Percentiles rank a stretch among this genome's conserved stretches.
Evolutionary conservation across 441 rosid genomes (phyloP).

Genomic region (Eruca vesicaria): DNA sequence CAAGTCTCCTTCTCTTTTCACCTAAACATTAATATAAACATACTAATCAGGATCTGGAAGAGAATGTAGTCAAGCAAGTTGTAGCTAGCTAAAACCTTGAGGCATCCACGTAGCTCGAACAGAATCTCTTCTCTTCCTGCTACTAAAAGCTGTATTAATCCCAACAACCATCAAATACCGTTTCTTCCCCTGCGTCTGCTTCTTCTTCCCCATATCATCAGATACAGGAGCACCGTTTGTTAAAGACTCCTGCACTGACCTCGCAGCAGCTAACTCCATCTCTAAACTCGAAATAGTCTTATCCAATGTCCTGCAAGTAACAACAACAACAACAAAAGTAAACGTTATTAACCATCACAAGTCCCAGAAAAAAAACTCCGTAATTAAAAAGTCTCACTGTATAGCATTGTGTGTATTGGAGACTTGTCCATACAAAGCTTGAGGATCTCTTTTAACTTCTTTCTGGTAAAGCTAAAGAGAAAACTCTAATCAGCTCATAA

Average conservation of each 20-base stretch:
- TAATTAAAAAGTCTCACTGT: conserved; percentile 15
- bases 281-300: conserved; percentile 88
- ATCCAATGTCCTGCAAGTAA: conserved; percentile 65
- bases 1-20: conserved; percentile 80
- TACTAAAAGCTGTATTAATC: conserved; percentile 93
- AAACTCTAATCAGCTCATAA: conserved; percentile 41
- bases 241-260: conserved; percentile 71
- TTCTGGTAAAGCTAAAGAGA: conserved; percentile 67
- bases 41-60: neutral
- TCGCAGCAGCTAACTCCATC: conserved; percentile 98
- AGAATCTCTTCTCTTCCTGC: conserved; percentile 91
- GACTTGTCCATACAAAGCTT: conserved; percentile 58
- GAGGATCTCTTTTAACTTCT: conserved; percentile 65
- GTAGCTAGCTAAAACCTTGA: conserved; percentile 60
- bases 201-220: conserved; percentile 47
- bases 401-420: conserved; percentile 40
- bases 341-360: neutral
- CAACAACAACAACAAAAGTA: neutral
- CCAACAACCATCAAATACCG: conserved; percentile 88
- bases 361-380: neutral
- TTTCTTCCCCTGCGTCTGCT: conserved; percentile 46
- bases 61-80: neutral
- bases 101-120: conserved; percentile 97
- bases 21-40: conserved; percentile 44
- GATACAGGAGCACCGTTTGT: conserved; percentile 75